Evolutionary conservation across 2,329 filamentous ascomycete species (phyloP).

Genomic region (Fusarium aywerte): DNA sequence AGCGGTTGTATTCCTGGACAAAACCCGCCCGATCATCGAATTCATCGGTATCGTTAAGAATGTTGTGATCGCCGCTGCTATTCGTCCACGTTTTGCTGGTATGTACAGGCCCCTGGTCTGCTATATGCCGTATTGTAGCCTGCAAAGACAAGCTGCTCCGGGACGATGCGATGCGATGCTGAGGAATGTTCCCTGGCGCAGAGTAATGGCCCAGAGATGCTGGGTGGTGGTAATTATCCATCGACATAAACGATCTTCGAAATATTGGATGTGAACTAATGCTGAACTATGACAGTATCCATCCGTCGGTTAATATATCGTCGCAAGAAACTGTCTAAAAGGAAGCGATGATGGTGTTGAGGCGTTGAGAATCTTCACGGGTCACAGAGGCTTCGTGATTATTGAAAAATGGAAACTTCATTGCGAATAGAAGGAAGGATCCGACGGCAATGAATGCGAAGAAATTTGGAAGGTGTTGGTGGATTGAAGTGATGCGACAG

Average conservation of each 20-base stretch:
- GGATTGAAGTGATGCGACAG: background rate
- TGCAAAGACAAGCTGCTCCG: constrained; percentile 47
- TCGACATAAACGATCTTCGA: constrained; percentile 13
- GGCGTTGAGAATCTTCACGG: constrained; percentile 33
- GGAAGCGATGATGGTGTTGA: constrained; percentile 12
- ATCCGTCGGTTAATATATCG: constrained; percentile 25
- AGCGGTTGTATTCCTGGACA: constrained; percentile 68
- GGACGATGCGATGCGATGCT: constrained; percentile 37
- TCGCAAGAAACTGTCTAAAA: constrained; percentile 21
- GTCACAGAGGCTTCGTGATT: constrained; percentile 29
- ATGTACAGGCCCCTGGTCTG: constrained; percentile 42
- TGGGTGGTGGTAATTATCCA: constrained; percentile 33
- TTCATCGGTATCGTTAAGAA: constrained; percentile 61
- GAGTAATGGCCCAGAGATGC: constrained; percentile 30
- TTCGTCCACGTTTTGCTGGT: constrained; percentile 69
- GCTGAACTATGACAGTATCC: constrained; percentile 11
- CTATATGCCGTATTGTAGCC: constrained; percentile 42
- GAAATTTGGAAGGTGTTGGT: constrained; percentile 16
- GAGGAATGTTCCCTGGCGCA: constrained; percentile 16
- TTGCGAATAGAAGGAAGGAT: constrained; percentile 30
- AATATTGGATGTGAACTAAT: constrained; percentile 19
- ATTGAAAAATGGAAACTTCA: constrained; percentile 36
- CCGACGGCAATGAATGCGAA: background rate
- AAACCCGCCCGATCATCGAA: constrained; percentile 60
- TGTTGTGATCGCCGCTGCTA: constrained; percentile 61